phyloP scores from a whole-genome alignment of 257 asterid species.

The Fraxinus excelsior region DNA sequence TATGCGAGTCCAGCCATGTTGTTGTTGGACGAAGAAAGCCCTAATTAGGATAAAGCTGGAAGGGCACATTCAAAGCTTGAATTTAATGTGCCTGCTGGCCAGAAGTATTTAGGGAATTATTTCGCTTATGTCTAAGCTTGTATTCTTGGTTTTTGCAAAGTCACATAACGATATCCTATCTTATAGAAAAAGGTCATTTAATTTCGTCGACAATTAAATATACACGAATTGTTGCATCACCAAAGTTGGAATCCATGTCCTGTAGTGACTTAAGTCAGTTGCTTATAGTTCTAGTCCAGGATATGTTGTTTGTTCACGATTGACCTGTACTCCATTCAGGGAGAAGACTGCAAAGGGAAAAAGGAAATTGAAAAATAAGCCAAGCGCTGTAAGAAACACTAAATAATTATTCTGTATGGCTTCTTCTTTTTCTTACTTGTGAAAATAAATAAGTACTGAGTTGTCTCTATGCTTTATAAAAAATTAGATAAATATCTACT shows the following conservation, averaged over 20 bases:
- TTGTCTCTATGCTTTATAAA: not conserved
- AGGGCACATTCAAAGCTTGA: not conserved
- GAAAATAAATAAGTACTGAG: not conserved
- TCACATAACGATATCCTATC: not conserved
- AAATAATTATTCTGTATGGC: not conserved
- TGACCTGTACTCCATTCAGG: not conserved
- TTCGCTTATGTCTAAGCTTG: not conserved
- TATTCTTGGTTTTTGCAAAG: not conserved
- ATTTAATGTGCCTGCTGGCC: not conserved
- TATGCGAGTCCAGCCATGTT: not conserved
- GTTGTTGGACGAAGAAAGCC: not conserved
- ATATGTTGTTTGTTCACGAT: not conserved
- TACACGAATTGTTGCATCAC: not conserved
- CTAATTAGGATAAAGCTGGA: not conserved
- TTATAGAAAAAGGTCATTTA: not conserved
- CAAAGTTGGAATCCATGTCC: not conserved
- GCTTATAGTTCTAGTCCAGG: not conserved
- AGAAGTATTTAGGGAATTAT: not conserved
- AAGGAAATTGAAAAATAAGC: not conserved
- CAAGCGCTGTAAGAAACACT: not conserved
- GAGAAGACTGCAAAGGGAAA: not conserved
- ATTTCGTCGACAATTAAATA: not conserved
- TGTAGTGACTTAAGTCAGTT: not conserved
- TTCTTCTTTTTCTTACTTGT: not conserved
- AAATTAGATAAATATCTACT: not conserved